A percentile compares a stretch with the other conserved stretches of the same genome.
phyloP scores from a whole-genome alignment of 1,284 basidiomycete species.

The Ganoderma boninense region DNA sequence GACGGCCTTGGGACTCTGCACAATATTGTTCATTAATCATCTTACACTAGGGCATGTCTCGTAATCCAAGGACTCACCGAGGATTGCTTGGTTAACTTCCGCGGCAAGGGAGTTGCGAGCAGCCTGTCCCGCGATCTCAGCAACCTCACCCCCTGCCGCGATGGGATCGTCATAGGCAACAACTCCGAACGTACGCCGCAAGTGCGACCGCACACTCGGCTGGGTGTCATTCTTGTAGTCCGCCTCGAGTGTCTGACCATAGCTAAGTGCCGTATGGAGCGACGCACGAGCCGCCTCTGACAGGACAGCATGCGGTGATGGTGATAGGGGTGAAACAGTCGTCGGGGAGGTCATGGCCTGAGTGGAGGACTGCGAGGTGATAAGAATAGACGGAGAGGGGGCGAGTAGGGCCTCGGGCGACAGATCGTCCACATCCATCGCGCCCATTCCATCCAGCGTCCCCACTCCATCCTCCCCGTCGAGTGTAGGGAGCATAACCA shows the following conservation, averaged over 20 bases:
- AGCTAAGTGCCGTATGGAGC: slow-evolving; percentile 69
- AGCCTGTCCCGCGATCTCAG: slow-evolving; percentile 71
- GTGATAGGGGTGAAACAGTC: slow-evolving; percentile 14
- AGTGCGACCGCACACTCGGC: slow-evolving; percentile 66
- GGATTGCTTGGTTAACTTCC: slow-evolving; percentile 82
- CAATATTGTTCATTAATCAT: not conserved
- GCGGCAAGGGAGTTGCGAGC: slow-evolving; percentile 73
- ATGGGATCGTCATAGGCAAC: slow-evolving; percentile 81
- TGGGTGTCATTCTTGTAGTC: slow-evolving; percentile 71
- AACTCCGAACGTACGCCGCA: slow-evolving; percentile 79
- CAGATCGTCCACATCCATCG: slow-evolving; percentile 56
- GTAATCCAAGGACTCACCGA: slow-evolving; percentile 60
- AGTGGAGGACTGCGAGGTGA: slow-evolving; percentile 6
- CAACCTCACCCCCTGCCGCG: slow-evolving; percentile 66
- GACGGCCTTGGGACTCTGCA: slow-evolving; percentile 79
- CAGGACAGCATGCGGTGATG: slow-evolving; percentile 24
- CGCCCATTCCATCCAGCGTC: slow-evolving; percentile 43
- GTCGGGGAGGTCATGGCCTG: slow-evolving; percentile 1
- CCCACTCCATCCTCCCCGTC: slow-evolving; percentile 35
- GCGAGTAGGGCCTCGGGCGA: slow-evolving; percentile 40
- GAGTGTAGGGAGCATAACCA: slow-evolving; percentile 12
- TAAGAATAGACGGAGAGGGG: slow-evolving; percentile 26
- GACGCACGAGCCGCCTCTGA: slow-evolving; percentile 51
- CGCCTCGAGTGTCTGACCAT: slow-evolving; percentile 73
- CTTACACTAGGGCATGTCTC: not conserved